Evolutionary conservation across 2,329 filamentous ascomycete genomes (phyloP).

Genomic region (Cercospora sp.): DNA sequence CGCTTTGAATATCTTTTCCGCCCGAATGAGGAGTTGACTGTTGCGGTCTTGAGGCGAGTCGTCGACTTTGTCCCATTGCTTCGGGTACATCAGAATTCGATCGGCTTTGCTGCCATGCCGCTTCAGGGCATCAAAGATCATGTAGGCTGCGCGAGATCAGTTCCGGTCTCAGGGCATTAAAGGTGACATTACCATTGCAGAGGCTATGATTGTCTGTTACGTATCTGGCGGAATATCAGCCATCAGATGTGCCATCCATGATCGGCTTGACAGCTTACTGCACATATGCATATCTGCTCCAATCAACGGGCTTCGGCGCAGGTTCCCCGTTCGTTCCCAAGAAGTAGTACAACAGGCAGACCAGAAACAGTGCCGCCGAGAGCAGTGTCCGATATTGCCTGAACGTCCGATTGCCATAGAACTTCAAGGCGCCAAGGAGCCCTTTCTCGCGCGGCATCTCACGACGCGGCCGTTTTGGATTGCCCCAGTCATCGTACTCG

Average conservation of each 20-base stretch:
- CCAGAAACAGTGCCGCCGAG: constrained; percentile 22
- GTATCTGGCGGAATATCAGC: constrained; percentile 20
- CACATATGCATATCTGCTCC: constrained; percentile 30
- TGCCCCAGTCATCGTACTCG: constrained; percentile 31
- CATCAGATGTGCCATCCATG: not conserved
- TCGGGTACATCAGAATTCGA: constrained; percentile 49
- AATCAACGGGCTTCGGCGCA: constrained; percentile 19
- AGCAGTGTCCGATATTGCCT: constrained; percentile 24
- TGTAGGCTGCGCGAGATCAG: constrained; percentile 26
- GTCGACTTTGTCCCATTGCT: constrained; percentile 40
- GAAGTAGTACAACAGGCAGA: constrained; percentile 26
- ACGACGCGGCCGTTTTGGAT: constrained; percentile 25
- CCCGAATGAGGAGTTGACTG: constrained; percentile 39
- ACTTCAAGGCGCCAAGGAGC: constrained; percentile 19
- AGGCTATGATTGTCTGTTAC: constrained; percentile 31
- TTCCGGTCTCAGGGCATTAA: not conserved
- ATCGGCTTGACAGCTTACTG: constrained; percentile 17
- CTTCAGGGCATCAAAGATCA: constrained; percentile 49
- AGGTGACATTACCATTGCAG: constrained; percentile 22
- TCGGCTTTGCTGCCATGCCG: constrained; percentile 48
- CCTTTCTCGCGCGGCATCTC: constrained; percentile 23
- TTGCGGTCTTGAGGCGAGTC: constrained; percentile 41
- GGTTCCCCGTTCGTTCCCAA: constrained; percentile 8
- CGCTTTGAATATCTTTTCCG: constrained; percentile 53
- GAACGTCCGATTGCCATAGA: constrained; percentile 13